Base-by-base conservation (phyloP, 345 rosid species). In the Pugionium dolabratum region DNA sequence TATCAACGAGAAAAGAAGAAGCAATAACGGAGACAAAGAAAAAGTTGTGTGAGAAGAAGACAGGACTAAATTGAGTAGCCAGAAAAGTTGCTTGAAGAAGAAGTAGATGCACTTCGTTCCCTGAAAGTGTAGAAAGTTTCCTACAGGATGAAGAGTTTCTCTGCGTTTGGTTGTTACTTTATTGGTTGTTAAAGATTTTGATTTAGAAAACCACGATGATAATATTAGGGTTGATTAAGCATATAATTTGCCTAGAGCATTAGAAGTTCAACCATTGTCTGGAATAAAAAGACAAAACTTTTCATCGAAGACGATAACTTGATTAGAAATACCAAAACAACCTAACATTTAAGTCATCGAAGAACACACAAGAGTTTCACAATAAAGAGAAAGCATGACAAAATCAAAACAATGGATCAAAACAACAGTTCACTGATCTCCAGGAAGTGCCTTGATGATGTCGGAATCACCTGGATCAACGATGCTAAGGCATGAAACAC, bases 381-480 rank as follows among this genome's bases (percentile, higher is more conserved):
- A 4, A 56, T 64, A 57, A 57, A 72, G 8, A 26, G 40, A 36
- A 46, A 41, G 18, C 25, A 49, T 27, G 35, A 54, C 43, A 65
- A 65, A 29, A 36, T 31, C 60, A 51, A 11, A 56, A 42, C 36
- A 28, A 26, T 4, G 27, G 63, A 42, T 30, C 63, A 59, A 58
- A 58, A 64, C 5, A 67, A 42, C 11, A 66, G 43, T 18, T 73
- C 62, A 73, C 67, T 66, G 62, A 6, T 73, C 67, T 4, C 81
- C 79, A 1, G 95, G 85, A 31, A 88, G 71, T 4, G 84, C 45
- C 81, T 88, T 88, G 80, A 86, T 88, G 76, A 88, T 85, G 55
- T 85, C 91, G 6, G 95, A 88, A 79, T 88, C 95, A 72, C 95
- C 95, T 74, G 75, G 75, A 64, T 85, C 89, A 0, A 85, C 66